Evolutionary conservation across 768 basidiomycete species (phyloP), one percentile per base, ranked within the genome.

Genomic region (Phaeotremella skinneri): DNA sequence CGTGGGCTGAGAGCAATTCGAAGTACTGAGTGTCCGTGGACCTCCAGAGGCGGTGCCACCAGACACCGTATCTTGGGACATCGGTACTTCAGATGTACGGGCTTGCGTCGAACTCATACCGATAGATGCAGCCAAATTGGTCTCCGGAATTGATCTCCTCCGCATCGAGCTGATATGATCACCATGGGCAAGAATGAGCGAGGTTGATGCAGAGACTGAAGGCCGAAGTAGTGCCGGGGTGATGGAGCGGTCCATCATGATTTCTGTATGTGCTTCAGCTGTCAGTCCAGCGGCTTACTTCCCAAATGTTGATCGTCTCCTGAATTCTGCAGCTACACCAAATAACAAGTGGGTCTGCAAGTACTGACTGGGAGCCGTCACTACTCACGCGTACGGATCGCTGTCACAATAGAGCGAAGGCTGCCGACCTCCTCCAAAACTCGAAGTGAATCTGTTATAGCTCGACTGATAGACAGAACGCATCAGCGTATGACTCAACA

Each of bases 401-500:
- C 59, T 17, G 59, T 68, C 17, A 72, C 67, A 3, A 72, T 65
- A 14, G 65, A 62, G 37, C 64, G 26, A 23, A 72, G 32, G 17
- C 63, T 62, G 2, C 65, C 67, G 1, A 72, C 67, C 42, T 69
- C 67, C 32, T 72, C 70, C 21, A 67, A 41, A 0, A 72, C 61
- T 13, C 70, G 55, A 23, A 72, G 50, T 29, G 55, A 65, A 29
- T 72, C 70, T 1, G 70, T 72, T 67, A 67, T 69, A 5, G 70
- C 67, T 1, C 70, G 67, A 7, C 65, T 67, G 48, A 20, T 29
- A 2, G 23, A 7, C 20, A 30, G 26, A 26, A 7, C 29, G 23
- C 25, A 31, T 25, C 49, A 41, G 48, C 21, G 25, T 30, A n/a
- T 2, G 16, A 7, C 17, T 23, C 34, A 27, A 43, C 20, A 42